A percentile compares a stretch with the other conserved stretches of the same genome.
These are phyloP conservation scores for Sequoia sempervirens DNA, from an alignment of 75 land plant species.

Conservation along the genomic window DNA sequence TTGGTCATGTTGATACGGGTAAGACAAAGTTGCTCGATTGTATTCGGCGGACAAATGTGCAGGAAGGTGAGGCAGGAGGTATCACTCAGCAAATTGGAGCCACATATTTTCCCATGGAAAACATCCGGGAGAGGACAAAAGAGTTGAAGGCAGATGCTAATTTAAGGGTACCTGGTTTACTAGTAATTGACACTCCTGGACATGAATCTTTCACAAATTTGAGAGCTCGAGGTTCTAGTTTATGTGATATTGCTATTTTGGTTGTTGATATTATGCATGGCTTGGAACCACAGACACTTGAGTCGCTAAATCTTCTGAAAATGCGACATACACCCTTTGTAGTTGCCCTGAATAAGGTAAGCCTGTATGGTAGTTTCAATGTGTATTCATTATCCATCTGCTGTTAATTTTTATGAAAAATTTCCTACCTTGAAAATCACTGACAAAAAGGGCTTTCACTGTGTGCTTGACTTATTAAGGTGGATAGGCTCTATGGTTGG, in stretches of 20 bases:
- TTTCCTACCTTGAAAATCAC: background rate
- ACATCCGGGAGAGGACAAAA: conserved; percentile 91
- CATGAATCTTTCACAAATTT: conserved; percentile 96
- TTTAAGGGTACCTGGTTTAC: conserved; percentile 84
- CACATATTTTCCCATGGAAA: conserved; percentile 96
- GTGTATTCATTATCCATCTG: background rate
- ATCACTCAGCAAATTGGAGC: conserved; percentile 99
- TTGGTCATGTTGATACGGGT: conserved; percentile 99
- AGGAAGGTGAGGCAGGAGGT: conserved; percentile 99
- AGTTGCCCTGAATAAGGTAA: conserved; percentile 95
- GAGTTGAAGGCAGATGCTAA: conserved; percentile 83
- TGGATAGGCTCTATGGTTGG: conserved; percentile 95
- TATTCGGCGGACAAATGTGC: conserved; percentile 96
- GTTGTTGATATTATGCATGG: conserved; percentile 99
- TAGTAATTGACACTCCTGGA: conserved; percentile 98
- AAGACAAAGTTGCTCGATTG: conserved; percentile 97
- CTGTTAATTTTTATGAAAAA: background rate
- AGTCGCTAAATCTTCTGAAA: conserved; percentile 82
- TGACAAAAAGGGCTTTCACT: background rate
- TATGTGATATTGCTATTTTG: conserved; percentile 97
- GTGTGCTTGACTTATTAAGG: conserved; percentile 37
- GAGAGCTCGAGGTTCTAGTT: conserved; percentile 91
- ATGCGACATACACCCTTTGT: conserved; percentile 91
- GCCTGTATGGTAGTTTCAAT: background rate
- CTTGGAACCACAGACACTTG: conserved; percentile 94